Evolutionary conservation across 768 basidiomycete genomes (phyloP), one percentile per base, ranked within the genome.

Genomic region (Kwoniella sp.): DNA sequence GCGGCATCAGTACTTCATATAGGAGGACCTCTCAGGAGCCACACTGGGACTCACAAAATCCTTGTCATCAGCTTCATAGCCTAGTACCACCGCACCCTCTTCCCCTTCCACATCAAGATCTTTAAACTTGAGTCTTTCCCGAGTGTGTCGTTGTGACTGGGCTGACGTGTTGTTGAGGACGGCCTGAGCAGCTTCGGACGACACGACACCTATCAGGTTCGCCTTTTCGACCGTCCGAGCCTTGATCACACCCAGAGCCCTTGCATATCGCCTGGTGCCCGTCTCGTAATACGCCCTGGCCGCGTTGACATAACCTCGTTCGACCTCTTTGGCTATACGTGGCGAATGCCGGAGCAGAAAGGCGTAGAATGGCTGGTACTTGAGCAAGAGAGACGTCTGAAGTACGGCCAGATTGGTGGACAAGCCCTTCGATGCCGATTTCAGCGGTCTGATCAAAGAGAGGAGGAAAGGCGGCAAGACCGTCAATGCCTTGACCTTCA

Each of bases 261-360:
- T 79, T 20, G 84, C 80, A 71, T 98, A 99, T 36, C 95, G 78
- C 56, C 95, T 78, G 71, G 96, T 92, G 0, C 86, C 89, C 19
- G 95, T 98, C 76, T 99, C 95, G 54, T 90, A 96, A 71, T 95
- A 99, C 19, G 88, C 81, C 33, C 91, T 83, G 12, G 88, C 86
- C 23, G 87, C 82, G 28, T 81, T 81, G 25, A 86, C 77, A 71
- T 99, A 99, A 2, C 88, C 84, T 45, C 89, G 79, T 70, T 90
- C 89, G 20, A 99, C 77, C 72, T 98, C 92, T 39, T 80, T 80
- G 3, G 95, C 91, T 26, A 91, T 86, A 28, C 79, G 79, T 8
- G 84, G 80, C 5, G 87, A 87, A 56, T 90, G 87, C 2, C 88
- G 83, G 57, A 85, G 83, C 31, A 99, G 78, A 69, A 98, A 99